Conservation (phyloP, 805 yeast genomes). For the Ogataea glucozyma region DNA sequence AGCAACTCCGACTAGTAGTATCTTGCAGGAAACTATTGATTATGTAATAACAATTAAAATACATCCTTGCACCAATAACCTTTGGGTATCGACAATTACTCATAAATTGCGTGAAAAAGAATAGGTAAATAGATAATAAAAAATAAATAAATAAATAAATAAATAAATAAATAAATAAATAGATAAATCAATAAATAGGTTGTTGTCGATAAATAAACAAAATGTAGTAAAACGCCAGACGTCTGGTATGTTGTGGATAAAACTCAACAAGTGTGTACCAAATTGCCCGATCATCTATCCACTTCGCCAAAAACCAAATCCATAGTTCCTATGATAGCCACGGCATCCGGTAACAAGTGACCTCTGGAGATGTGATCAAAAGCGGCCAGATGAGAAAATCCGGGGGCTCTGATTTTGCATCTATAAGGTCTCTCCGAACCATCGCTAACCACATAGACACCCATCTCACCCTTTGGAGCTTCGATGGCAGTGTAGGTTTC, state of each 20-base stretch:
- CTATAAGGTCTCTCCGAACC: constrained; percentile 90
- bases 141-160: constrained; percentile 6
- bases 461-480: constrained; percentile 97
- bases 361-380: constrained; percentile 86
- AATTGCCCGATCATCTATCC: constrained; percentile 85
- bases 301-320: constrained; percentile 94
- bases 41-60: too few species aligned
- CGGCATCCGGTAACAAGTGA: constrained; percentile 87
- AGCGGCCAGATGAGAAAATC: constrained; percentile 87
- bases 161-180: constrained; percentile 8
- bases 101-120: not conserved
- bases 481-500: constrained; percentile 90
- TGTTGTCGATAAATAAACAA: constrained; percentile 5
- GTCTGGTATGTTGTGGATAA: not conserved
- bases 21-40: too few species aligned
- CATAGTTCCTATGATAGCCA: constrained; percentile 93
- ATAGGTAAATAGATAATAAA: not conserved
- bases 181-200: not conserved
- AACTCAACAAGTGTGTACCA: too few species aligned
- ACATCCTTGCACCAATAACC: not conserved
- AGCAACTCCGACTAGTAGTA: too few species aligned
- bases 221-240: constrained; percentile 4
- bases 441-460: constrained; percentile 83
- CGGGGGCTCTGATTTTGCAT: constrained; percentile 94
- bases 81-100: too few species aligned